Percentiles rank a stretch among this genome's conserved stretches.
Evolutionary conservation across 2,329 filamentous ascomycete genomes (phyloP).

Genomic region (Polychaeton citri): DNA sequence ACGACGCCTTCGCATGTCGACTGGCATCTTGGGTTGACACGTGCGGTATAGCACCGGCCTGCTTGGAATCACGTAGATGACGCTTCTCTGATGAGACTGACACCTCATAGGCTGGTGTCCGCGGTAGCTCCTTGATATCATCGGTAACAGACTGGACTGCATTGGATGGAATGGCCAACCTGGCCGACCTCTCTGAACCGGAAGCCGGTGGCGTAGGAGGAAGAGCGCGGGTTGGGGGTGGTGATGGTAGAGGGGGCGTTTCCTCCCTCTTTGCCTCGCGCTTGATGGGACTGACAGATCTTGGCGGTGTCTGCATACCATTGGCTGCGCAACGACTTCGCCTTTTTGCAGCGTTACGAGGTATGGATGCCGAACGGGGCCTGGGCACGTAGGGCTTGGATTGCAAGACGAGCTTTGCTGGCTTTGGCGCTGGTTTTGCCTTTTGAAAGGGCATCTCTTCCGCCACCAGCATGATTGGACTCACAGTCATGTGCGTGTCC

Average conservation of each 20-base stretch:
- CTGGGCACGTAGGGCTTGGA: constrained; percentile 16
- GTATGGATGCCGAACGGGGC: constrained; percentile 18
- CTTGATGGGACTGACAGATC: constrained; percentile 5
- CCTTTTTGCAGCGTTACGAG: constrained; percentile 10
- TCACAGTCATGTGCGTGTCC: constrained; percentile 9
- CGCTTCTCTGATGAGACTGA: constrained; percentile 4
- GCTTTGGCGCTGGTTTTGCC: constrained; percentile 12
- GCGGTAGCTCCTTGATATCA: constrained; percentile 11
- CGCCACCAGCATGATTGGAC: constrained; percentile 23
- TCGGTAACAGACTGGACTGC: neutral
- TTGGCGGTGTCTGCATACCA: constrained; percentile 3
- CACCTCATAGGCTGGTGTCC: constrained; percentile 11
- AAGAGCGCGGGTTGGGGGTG: constrained; percentile 18
- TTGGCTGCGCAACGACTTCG: constrained; percentile 8
- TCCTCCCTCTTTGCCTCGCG: constrained; percentile 5
- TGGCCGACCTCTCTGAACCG: constrained; percentile 12
- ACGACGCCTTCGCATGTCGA: neutral
- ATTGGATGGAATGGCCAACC: neutral
- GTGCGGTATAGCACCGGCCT: constrained; percentile 8
- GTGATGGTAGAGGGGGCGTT: constrained; percentile 18
- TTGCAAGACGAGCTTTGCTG: constrained; percentile 16
- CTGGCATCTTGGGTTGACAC: constrained; percentile 9
- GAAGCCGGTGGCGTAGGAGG: constrained; percentile 22
- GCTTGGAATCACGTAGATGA: no score
- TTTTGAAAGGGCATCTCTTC: constrained; percentile 19